Conservation (phyloP, 2,329 filamentous ascomycete species). For the Venturia effusa region DNA sequence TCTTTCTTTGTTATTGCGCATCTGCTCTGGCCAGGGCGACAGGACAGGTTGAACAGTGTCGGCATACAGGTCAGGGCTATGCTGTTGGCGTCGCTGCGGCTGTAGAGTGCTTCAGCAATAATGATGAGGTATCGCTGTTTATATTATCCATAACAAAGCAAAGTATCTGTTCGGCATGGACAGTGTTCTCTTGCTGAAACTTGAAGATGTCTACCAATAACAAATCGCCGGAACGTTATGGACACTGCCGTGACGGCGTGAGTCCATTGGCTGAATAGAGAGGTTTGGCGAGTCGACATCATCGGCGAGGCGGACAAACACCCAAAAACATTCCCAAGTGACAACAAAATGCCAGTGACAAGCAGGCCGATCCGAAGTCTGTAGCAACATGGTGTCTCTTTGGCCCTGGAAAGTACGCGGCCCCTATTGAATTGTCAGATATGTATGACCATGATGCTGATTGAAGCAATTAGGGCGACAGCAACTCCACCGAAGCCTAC, state of each 20-base stretch:
- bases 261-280: background rate
- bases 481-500: conserved; percentile 79
- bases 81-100: background rate
- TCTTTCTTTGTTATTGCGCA: background rate
- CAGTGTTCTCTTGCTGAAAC: no score
- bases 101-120: background rate
- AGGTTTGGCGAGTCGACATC: background rate
- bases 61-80: background rate
- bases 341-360: background rate
- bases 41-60: background rate
- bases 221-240: background rate
- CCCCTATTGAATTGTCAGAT: background rate
- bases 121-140: background rate
- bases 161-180: no score
- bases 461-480: conserved; percentile 48
- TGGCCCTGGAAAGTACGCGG: conserved; percentile 70
- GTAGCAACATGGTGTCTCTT: conserved; percentile 58
- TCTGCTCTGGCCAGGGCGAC: background rate
- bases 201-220: no score
- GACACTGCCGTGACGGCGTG: no score
- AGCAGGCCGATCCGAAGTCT: background rate
- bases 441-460: conserved; percentile 1
- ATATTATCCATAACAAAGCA: background rate
- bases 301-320: background rate
- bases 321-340: background rate